These are phyloP conservation scores for Acanthamoeba castellanii DNA, from an alignment of 208 protist genomes.

Conservation along the genomic window DNA sequence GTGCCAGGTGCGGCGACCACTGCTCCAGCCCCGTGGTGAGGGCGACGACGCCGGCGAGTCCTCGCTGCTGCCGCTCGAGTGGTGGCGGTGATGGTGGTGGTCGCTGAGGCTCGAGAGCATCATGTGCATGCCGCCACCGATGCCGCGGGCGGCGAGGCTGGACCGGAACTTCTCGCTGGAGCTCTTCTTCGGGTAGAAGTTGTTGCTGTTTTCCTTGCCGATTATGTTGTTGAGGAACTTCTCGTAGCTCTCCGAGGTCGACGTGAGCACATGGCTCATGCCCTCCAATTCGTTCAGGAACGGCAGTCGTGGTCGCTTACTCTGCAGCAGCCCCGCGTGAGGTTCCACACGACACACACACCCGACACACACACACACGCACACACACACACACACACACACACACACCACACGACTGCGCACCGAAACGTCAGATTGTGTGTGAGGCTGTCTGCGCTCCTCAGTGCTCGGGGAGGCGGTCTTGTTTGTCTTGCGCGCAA, in stretches of 20 bases:
- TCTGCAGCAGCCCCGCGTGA: neutral
- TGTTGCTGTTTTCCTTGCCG: neutral
- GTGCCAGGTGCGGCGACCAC: neutral
- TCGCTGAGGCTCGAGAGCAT: neutral
- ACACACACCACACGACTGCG: neutral
- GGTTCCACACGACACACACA: neutral
- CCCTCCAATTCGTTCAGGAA: conserved; percentile 49
- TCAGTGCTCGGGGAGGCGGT: neutral
- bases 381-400: neutral
- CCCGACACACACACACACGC: neutral
- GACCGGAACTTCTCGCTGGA: neutral
- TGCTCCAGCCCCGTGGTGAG: neutral
- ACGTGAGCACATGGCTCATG: conserved; percentile 26
- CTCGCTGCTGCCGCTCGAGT: neutral
- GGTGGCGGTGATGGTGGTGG: neutral
- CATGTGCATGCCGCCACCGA: neutral
- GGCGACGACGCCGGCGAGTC: neutral
- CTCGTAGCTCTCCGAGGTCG: conserved; percentile 35
- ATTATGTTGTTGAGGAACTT: conserved; percentile 34
- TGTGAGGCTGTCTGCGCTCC: neutral
- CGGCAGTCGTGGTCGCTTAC: conserved; percentile 14
- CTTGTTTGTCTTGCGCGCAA: conserved; percentile 18
- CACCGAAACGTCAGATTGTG: neutral
- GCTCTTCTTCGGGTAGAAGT: neutral
- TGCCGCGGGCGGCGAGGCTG: neutral